phyloP scores from a whole-genome alignment of 139 green algal genomes.

The Nannochloris sp. region DNA sequence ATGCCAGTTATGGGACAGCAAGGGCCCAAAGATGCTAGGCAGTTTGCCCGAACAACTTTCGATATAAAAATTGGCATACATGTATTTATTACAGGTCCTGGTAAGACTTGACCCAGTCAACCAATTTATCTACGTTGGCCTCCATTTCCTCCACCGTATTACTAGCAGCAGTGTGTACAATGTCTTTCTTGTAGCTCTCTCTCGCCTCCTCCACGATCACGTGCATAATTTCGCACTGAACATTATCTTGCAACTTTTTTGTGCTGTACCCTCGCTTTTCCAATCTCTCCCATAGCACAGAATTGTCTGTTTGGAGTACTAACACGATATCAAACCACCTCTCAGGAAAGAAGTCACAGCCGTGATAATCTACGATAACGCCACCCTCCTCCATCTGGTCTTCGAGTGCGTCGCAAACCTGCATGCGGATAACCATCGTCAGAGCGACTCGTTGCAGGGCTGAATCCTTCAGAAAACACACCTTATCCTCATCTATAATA shows the following conservation, averaged over 20 bases:
- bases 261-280: conserved; percentile 66
- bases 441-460: no score
- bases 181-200: conserved; percentile 86
- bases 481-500: conserved; percentile 94
- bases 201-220: conserved; percentile 85
- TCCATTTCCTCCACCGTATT: conserved; percentile 92
- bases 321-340: conserved; percentile 96
- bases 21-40: conserved; percentile 3
- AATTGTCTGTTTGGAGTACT: conserved; percentile 89
- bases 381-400: conserved; percentile 67
- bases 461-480: conserved; percentile 10
- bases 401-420: conserved; percentile 88
- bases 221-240: conserved; percentile 98
- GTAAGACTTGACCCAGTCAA: conserved; percentile 47
- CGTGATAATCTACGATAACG: conserved; percentile 89
- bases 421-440: not conserved
- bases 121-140: conserved; percentile 66
- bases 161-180: conserved; percentile 71
- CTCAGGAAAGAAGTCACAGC: conserved; percentile 97
- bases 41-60: not conserved
- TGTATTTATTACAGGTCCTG: not conserved
- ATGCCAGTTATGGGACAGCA: conserved; percentile 14
- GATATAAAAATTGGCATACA: not conserved
- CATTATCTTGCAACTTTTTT: conserved; percentile 88
- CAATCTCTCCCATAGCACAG: conserved; percentile 77